These are phyloP conservation scores for Neurospora sp. DNA, from an alignment of 495 filamentous ascomycete genomes.

Conservation along the genomic window DNA sequence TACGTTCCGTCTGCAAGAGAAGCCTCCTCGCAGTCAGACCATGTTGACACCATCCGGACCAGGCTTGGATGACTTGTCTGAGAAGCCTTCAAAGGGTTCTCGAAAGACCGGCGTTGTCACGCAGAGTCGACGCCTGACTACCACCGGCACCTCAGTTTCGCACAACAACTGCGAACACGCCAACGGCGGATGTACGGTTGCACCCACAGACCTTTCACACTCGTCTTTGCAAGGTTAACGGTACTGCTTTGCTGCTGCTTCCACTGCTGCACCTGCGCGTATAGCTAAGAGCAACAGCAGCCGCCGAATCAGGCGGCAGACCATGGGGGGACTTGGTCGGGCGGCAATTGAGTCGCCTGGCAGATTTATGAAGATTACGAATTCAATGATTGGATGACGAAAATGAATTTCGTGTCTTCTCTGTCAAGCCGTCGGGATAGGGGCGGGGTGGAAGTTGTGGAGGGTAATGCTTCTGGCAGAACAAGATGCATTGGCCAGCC, in stretches of 20 bases:
- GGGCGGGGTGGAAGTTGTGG: slow-evolving; percentile 8
- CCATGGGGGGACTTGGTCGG: neutral
- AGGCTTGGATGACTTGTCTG: slow-evolving; percentile 13
- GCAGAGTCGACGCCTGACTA: neutral
- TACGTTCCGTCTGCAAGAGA: slow-evolving; percentile 41
- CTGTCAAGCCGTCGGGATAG: neutral
- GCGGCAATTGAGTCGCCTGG: neutral
- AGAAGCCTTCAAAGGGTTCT: neutral
- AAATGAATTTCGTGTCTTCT: slow-evolving; percentile 13
- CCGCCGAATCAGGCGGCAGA: neutral
- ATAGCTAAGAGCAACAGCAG: neutral
- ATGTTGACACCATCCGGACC: slow-evolving; percentile 33
- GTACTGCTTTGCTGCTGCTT: neutral
- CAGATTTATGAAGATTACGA: slow-evolving; percentile 12
- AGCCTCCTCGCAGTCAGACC: slow-evolving; percentile 36
- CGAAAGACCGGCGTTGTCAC: neutral
- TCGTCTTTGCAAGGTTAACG: neutral
- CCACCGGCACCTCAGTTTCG: neutral
- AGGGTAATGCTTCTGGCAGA: neutral
- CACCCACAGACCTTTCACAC: neutral
- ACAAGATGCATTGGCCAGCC: slow-evolving; percentile 1
- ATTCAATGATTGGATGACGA: slow-evolving; percentile 11
- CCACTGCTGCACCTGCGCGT: neutral
- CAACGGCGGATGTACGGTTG: neutral
- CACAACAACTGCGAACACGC: neutral